Conservation (phyloP, 2,329 filamentous ascomycete genomes). For the Malbranchea cinnamomea region DNA sequence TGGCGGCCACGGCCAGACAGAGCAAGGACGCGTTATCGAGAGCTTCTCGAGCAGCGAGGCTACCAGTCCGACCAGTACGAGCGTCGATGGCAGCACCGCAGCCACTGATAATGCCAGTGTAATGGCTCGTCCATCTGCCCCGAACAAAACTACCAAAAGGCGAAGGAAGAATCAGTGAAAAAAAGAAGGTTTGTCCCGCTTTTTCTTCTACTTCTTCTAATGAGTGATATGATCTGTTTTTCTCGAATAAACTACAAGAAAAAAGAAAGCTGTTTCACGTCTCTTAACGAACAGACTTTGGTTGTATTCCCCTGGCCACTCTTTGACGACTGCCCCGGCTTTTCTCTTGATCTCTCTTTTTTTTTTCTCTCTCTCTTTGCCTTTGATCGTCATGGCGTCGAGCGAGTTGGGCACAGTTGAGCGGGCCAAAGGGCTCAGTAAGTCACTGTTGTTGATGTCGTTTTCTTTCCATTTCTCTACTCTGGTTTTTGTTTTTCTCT, state of each 20-base stretch:
- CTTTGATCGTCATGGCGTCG: not conserved
- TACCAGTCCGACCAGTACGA: conserved; percentile 25
- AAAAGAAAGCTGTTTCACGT: no score
- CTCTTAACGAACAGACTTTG: no score
- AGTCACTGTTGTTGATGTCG: conserved; percentile 3
- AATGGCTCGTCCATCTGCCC: no score
- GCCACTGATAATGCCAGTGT: no score
- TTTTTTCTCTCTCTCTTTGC: not conserved
- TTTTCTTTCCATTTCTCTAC: not conserved
- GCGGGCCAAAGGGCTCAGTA: no score
- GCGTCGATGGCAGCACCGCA: conserved; percentile 17
- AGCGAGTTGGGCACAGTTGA: not conserved
- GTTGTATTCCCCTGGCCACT: no score
- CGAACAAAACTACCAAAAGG: no score
- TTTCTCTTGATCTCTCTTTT: not conserved
- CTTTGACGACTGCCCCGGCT: no score
- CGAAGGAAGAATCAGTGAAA: no score
- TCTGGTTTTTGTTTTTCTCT: not conserved
- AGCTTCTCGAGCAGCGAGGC: conserved; percentile 31
- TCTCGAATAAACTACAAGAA: no score
- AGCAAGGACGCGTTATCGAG: conserved; percentile 24
- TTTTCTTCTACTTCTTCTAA: not conserved
- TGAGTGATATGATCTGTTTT: no score
- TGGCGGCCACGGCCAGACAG: conserved; percentile 10
- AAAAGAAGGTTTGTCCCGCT: not conserved